Evolutionary conservation across 495 filamentous ascomycete genomes (phyloP).

Genomic region (Opeltia flavorubescens): DNA sequence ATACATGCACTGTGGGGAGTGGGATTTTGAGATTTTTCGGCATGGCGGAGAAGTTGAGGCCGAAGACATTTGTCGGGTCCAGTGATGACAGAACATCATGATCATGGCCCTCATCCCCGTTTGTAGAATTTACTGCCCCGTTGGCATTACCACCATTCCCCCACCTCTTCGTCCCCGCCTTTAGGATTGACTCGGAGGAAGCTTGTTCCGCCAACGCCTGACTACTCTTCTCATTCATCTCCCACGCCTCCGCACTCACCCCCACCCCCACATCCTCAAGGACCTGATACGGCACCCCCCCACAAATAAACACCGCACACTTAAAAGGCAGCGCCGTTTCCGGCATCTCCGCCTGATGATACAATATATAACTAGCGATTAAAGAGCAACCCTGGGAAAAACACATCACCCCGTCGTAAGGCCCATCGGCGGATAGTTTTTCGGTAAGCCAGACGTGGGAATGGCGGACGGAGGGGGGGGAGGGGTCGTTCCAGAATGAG

Average conservation of each 20-base stretch:
- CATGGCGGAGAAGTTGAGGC: conserved; percentile 34
- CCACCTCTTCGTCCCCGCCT: conserved; percentile 18
- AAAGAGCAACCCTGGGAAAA: conserved; percentile 48
- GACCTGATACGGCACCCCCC: conserved; percentile 32
- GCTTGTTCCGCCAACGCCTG: conserved; percentile 16
- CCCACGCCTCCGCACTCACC: conserved; percentile 28
- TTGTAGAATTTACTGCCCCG: no score
- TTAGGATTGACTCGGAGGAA: conserved; percentile 19
- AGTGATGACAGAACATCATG: conserved; percentile 18
- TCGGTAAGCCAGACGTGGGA: conserved; percentile 33
- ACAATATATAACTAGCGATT: conserved; percentile 29
- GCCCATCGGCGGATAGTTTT: conserved; percentile 34
- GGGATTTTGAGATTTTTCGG: conserved; percentile 27
- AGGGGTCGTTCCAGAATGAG: conserved; percentile 31
- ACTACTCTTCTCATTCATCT: conserved; percentile 21
- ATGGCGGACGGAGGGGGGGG: conserved; percentile 22
- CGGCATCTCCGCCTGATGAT: conserved; percentile 24
- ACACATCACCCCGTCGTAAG: conserved; percentile 45
- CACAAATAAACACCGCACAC: conserved; percentile 46
- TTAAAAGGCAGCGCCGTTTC: conserved; percentile 35
- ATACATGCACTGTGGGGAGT: conserved; percentile 50
- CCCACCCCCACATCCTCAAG: conserved; percentile 37
- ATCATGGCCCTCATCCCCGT: background rate
- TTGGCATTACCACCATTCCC: conserved; percentile 10
- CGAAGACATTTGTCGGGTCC: conserved; percentile 26